Conservation (phyloP, 2,329 filamentous ascomycete species). For the Neonectria coccinea region DNA sequence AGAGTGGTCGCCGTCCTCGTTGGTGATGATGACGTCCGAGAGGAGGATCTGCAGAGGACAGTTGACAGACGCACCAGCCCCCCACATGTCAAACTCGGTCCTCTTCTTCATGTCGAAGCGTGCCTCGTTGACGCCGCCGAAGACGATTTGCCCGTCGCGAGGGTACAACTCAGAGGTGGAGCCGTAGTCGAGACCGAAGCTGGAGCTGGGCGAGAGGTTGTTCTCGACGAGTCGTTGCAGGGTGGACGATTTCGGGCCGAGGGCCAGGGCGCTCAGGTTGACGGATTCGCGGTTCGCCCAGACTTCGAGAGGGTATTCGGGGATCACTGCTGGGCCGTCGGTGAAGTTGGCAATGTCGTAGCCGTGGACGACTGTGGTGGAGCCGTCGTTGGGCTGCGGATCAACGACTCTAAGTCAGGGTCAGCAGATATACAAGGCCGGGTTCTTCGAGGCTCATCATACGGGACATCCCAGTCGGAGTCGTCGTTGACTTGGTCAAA, state of each 20-base stretch:
- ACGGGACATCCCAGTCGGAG: conserved; percentile 24
- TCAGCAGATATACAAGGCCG: not conserved
- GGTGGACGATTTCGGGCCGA: conserved; percentile 17
- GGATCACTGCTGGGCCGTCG: conserved; percentile 9
- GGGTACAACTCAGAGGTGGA: conserved; percentile 22
- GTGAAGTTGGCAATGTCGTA: conserved; percentile 26
- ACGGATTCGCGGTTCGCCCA: conserved; percentile 22
- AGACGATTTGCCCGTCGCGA: conserved; percentile 20
- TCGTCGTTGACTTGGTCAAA: conserved; percentile 20
- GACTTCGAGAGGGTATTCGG: conserved; percentile 22
- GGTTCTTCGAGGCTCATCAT: not conserved
- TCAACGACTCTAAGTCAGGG: conserved; percentile 8
- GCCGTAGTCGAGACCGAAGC: conserved; percentile 22
- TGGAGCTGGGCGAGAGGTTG: conserved; percentile 11
- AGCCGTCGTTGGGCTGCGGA: conserved; percentile 15
- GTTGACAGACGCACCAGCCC: conserved; percentile 18
- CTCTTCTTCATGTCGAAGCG: conserved; percentile 17
- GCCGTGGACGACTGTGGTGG: conserved; percentile 19
- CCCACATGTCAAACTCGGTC: conserved; percentile 28
- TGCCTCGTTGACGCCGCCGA: conserved; percentile 21
- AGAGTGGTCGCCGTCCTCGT: conserved; percentile 25
- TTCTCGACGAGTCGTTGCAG: conserved; percentile 12
- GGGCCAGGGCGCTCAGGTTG: conserved; percentile 24
- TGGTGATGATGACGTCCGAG: conserved; percentile 20
- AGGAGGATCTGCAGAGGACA: conserved; percentile 24